Conservation (phyloP, 352 stramenopile genomes). For the Phytophthora sojae region DNA sequence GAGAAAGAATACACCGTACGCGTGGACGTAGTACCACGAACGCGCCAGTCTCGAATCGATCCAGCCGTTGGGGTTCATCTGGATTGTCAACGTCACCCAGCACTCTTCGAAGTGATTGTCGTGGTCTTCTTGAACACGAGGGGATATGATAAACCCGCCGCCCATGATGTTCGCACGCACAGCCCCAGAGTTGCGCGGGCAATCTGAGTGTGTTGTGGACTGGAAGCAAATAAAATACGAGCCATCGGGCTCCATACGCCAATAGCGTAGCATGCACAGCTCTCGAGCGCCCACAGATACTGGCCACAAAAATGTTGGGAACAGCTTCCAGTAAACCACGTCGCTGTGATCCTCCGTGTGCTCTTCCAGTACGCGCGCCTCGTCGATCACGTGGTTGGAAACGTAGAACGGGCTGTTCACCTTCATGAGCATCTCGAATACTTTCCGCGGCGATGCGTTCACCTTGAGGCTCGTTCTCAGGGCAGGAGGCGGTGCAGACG, state of each 20-base stretch:
- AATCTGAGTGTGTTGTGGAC: constrained; percentile 76
- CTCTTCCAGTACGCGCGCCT: constrained; percentile 67
- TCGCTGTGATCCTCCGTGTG: constrained; percentile 78
- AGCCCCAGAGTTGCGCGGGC: constrained; percentile 39
- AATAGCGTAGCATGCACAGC: constrained; percentile 82
- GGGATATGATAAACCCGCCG: constrained; percentile 78
- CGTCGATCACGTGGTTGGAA: constrained; percentile 79
- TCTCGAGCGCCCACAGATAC: constrained; percentile 73
- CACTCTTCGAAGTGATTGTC: constrained; percentile 77
- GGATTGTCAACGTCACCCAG: constrained; percentile 81
- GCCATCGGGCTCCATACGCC: constrained; percentile 80
- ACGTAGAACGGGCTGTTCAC: constrained; percentile 76
- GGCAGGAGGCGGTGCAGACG: constrained; percentile 52
- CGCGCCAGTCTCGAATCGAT: constrained; percentile 62
- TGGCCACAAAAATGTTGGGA: constrained; percentile 76
- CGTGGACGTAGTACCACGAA: constrained; percentile 81
- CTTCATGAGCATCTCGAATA: constrained; percentile 85
- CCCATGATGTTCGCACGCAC: constrained; percentile 75
- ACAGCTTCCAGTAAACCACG: constrained; percentile 81
- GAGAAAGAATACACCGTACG: constrained; percentile 76
- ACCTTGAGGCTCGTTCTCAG: constrained; percentile 81
- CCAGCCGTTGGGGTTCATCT: constrained; percentile 88
- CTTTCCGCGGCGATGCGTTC: constrained; percentile 62
- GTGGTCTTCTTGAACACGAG: constrained; percentile 53
- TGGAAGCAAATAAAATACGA: constrained; percentile 90